Base-by-base conservation (phyloP, 345 rosid genomes). In the Schrenkiella parvula region DNA sequence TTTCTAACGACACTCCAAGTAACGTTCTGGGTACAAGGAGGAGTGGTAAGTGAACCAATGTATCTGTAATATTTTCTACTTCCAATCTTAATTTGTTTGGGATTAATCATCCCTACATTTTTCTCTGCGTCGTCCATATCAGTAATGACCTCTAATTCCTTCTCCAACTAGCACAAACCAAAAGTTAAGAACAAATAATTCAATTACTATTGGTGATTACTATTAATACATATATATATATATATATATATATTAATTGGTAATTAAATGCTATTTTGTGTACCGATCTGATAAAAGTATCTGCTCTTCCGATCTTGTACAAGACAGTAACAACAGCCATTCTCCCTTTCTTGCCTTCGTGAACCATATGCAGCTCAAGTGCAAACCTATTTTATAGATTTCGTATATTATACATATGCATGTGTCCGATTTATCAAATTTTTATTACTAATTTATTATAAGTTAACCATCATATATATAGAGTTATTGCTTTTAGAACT, bases 11-110 rank as follows among this genome's bases (percentile, higher is more conserved):
- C 75, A 67, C 76, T 90, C 98, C 98, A 93, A 3, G 72, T 10
- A 31, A 90, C 92, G 71, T 86, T 83, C 50, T 89, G 83, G 3
- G 90, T 83, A 78, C 98, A 93, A 55, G 98, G 97, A 77, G 98
- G 98, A 71, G 75, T 12, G 0, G 97, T 93, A 6, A 93, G 93
- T 65, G 98, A 93, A 38, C 98, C 98, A 2, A 79, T 56, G 73
- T 93, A 93, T 80, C 95, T 83, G 66, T 80, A 93, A 71, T 87
- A 93, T 65, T 88, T 84, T 71, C 88, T 77, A 53, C 87, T 83
- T 22, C 85, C 89, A 2, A 87, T 48, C 52, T 82, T 82, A 34
- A 93, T 76, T 34, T 44, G 26, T 37, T 76, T 86, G 5, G 97
- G 93, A 54, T 90, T 80, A n/a, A 85, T 70, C 10, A 82, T 34